A percentile compares a stretch with the other conserved stretches of the same genome.
Conservation (phyloP, 331 rosid genomes). For the Acacia pycnantha region DNA sequence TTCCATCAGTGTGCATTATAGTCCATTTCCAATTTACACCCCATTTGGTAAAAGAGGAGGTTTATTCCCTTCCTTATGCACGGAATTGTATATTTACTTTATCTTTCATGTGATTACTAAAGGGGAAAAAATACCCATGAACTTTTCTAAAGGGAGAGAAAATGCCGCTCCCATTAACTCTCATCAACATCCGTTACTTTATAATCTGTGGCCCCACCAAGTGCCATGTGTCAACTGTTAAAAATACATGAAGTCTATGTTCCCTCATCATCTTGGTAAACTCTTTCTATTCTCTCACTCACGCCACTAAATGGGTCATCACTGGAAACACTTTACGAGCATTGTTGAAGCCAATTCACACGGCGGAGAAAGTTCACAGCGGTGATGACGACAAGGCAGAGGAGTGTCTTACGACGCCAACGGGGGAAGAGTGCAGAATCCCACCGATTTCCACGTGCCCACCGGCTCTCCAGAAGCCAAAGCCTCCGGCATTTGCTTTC, state of each 20-base stretch:
- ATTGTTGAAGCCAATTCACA: conserved; percentile 59
- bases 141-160: too few species aligned
- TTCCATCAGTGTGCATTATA: background rate
- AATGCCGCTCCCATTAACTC: too few species aligned
- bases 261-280: too few species aligned
- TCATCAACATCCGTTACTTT: too few species aligned
- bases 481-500: conserved; percentile 40
- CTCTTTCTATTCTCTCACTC: too few species aligned
- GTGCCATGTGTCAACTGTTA: too few species aligned
- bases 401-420: conserved; percentile 62
- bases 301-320: conserved; percentile 47
- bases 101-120: background rate
- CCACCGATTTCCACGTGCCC: conserved; percentile 60
- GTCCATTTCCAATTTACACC: background rate
- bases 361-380: conserved; percentile 22
- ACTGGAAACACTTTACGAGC: conserved; percentile 58
- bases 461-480: conserved; percentile 71
- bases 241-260: too few species aligned
- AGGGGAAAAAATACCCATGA: too few species aligned
- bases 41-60: background rate
- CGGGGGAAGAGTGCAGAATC: conserved; percentile 55
- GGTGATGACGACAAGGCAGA: conserved; percentile 2
- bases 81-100: background rate
- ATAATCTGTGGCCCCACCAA: too few species aligned
- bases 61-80: background rate